Base-by-base conservation (phyloP, 2,329 filamentous ascomycete species). In the Pseudogymnoascus sp. region DNA sequence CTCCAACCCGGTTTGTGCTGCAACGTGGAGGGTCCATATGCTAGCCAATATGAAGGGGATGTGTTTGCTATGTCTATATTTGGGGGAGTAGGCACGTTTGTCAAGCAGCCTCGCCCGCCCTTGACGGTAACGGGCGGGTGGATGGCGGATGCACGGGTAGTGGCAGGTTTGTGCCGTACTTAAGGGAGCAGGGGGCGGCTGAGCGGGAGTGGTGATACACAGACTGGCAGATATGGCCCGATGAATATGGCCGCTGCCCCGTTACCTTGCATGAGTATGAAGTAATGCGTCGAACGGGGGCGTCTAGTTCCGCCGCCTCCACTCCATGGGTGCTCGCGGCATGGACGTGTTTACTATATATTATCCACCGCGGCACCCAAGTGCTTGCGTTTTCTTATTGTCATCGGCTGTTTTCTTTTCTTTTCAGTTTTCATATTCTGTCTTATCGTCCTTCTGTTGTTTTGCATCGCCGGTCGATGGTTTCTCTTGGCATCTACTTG, bases 31-130 rank as follows among this genome's bases (percentile, higher is more conserved):
- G 25, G 43, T 18, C 3, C 16, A 35, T 54, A 35, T 54, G 28
- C 47, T 54, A 54, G n/a, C n/a, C 47, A 54, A 54, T 54, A 54
- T 54, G 47, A n/a, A 54, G n/a, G n/a, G n/a, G n/a, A n/a, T n/a
- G n/a, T n/a, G n/a, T n/a, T n/a, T n/a, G n/a, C n/a, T n/a, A n/a
- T n/a, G n/a, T n/a, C n/a, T n/a, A n/a, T n/a, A n/a, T n/a, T n/a
- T n/a, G n/a, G n/a, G n/a, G n/a, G n/a, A n/a, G n/a, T n/a, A n/a
- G n/a, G n/a, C n/a, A n/a, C n/a, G n/a, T n/a, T n/a, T n/a, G n/a
- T n/a, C n/a, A n/a, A n/a, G n/a, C n/a, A n/a, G n/a, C n/a, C n/a
- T n/a, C n/a, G n/a, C n/a, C n/a, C n/a, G n/a, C n/a, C n/a, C n/a
- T n/a, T n/a, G n/a, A n/a, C n/a, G n/a, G n/a, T n/a, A n/a, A n/a